phyloP scores from a whole-genome alignment of 2,329 filamentous ascomycete species.

The Sclerotinia subarctica region DNA sequence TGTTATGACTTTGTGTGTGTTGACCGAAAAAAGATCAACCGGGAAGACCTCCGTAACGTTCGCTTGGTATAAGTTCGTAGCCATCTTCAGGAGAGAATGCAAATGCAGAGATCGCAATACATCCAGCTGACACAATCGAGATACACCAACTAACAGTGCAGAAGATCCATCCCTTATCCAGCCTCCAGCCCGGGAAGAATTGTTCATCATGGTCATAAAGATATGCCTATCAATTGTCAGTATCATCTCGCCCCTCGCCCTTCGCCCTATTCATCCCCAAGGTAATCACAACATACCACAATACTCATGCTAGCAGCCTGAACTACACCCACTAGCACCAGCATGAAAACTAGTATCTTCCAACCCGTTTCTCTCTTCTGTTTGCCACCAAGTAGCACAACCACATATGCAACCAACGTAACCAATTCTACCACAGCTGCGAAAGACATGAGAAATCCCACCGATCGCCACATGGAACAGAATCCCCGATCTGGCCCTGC shows the following conservation, averaged over 20 bases:
- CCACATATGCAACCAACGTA: slow-evolving; percentile 72
- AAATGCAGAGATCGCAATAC: slow-evolving; percentile 64
- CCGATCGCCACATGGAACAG: slow-evolving; percentile 81
- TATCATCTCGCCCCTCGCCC: slow-evolving; percentile 2
- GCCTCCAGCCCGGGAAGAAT: slow-evolving; percentile 77
- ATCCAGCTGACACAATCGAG: slow-evolving; percentile 52
- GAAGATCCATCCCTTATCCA: slow-evolving; percentile 77
- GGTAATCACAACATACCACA: slow-evolving; percentile 60
- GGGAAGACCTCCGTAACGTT: slow-evolving; percentile 26
- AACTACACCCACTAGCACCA: slow-evolving; percentile 62
- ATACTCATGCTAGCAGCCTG: slow-evolving; percentile 77
- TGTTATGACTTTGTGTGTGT: neutral
- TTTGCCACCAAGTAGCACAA: slow-evolving; percentile 76
- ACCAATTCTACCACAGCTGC: slow-evolving; percentile 78
- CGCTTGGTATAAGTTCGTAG: slow-evolving; percentile 69
- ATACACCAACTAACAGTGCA: slow-evolving; percentile 56
- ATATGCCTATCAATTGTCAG: slow-evolving; percentile 59
- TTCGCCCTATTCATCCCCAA: neutral
- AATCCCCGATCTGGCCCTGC: slow-evolving; percentile 59
- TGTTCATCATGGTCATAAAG: slow-evolving; percentile 79
- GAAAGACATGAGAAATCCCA: slow-evolving; percentile 85
- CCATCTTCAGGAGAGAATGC: slow-evolving; percentile 76
- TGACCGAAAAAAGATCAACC: neutral
- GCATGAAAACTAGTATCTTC: slow-evolving; percentile 67
- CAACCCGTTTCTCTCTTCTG: slow-evolving; percentile 78